phyloP scores from a whole-genome alignment of 1,284 basidiomycete genomes.

The Paramarasmius palmivorus region DNA sequence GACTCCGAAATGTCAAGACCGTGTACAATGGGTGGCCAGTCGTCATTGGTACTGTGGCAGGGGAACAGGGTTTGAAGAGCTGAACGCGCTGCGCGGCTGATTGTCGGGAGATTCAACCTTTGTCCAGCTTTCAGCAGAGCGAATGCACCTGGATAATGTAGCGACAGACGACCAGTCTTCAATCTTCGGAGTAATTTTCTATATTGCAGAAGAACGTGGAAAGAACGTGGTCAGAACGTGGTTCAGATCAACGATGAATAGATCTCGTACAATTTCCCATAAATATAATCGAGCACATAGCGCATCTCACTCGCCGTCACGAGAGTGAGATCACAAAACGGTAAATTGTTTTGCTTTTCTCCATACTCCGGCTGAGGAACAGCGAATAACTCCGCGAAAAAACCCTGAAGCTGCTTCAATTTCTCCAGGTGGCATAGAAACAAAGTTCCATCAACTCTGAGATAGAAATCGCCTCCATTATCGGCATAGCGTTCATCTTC shows the following conservation, averaged over 20 bases:
- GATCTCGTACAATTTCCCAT: conserved; percentile 21
- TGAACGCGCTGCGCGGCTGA: conserved; percentile 11
- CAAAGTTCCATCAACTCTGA: conserved; percentile 19
- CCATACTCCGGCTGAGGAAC: conserved; percentile 15
- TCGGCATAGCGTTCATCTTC: conserved; percentile 21
- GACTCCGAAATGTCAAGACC: conserved; percentile 16
- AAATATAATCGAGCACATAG: conserved; percentile 19
- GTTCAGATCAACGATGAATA: neutral
- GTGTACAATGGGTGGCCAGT: conserved; percentile 13
- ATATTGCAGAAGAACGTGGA: neutral
- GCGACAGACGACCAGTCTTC: conserved; percentile 2
- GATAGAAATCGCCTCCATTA: conserved; percentile 24
- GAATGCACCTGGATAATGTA: conserved; percentile 18
- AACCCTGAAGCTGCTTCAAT: conserved; percentile 16
- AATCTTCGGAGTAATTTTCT: conserved; percentile 3
- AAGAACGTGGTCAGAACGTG: neutral
- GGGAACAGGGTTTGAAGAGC: conserved; percentile 7
- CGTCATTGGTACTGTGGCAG: neutral
- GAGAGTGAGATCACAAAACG: conserved; percentile 16
- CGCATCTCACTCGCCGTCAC: conserved; percentile 17
- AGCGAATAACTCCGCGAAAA: conserved; percentile 21
- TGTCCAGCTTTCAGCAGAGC: conserved; percentile 16
- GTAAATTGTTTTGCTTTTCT: conserved; percentile 15
- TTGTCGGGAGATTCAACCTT: conserved; percentile 12
- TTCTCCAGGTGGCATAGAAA: conserved; percentile 24